Evolutionary conservation across 2,329 filamentous ascomycete species (phyloP).

Genomic region (Scortechinia acanthostroma): DNA sequence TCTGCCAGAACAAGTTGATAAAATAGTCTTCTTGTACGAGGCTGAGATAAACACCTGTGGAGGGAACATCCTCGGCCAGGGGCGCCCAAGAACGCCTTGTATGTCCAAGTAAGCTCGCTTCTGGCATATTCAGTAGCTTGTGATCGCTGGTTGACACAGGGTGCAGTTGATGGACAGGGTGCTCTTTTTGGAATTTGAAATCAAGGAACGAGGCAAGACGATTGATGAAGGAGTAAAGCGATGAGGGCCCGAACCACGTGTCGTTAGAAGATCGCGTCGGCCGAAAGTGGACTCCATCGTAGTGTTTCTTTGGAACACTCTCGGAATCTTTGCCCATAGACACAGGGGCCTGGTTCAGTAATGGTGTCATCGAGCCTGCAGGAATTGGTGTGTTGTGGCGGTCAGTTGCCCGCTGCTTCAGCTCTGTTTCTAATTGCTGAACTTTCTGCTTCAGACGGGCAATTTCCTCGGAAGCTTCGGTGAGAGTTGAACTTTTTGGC

Average conservation of each 20-base stretch:
- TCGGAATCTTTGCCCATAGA: not conserved
- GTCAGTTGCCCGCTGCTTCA: not conserved
- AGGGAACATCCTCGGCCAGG: not conserved
- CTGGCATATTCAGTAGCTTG: not conserved
- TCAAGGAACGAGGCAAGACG: not conserved
- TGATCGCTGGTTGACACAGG: not conserved
- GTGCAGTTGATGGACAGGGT: too few species aligned
- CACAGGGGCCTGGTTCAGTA: not conserved
- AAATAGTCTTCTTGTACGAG: not conserved
- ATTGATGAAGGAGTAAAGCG: not conserved
- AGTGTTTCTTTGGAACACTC: not conserved
- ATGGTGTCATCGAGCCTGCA: not conserved
- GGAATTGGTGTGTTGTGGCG: not conserved
- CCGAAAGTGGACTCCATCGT: not conserved
- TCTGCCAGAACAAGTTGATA: not conserved
- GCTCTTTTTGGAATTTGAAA: not conserved
- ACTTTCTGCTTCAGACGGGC: not conserved
- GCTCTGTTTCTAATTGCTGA: not conserved
- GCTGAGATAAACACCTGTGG: not conserved
- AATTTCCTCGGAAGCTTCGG: not conserved
- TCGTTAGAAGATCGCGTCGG: not conserved
- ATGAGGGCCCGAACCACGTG: not conserved
- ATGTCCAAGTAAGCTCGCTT: too few species aligned
- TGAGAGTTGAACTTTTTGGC: not conserved
- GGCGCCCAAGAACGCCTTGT: not conserved